Evolutionary conservation across 768 basidiomycete species (phyloP).

Genomic region (Phanerochaete sordida): DNA sequence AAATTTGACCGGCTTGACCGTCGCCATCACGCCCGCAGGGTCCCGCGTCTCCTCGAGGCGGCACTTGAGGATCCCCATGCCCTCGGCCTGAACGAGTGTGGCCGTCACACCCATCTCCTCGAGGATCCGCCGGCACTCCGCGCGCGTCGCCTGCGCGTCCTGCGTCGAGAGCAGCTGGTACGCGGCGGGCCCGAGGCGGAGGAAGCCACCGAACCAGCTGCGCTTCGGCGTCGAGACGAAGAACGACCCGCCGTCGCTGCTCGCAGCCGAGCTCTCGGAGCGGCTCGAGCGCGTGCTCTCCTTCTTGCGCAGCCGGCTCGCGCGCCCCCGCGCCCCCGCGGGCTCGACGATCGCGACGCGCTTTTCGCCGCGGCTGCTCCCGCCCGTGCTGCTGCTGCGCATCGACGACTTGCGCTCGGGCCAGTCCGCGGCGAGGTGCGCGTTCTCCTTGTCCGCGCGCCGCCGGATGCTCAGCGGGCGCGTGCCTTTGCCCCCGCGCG

Average conservation of each 20-base stretch:
- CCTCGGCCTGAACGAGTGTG: slow-evolving; percentile 59
- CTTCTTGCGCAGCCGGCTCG: slow-evolving; percentile 15
- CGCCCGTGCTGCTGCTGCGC: slow-evolving; percentile 29
- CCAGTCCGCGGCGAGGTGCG: slow-evolving; percentile 12
- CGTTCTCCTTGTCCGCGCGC: slow-evolving; percentile 61
- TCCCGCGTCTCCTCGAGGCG: slow-evolving; percentile 65
- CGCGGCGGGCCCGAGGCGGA: slow-evolving; percentile 74
- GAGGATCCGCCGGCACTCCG: slow-evolving; percentile 71
- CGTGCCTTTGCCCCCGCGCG: slow-evolving; percentile 23
- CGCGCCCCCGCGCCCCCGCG: slow-evolving; percentile 8
- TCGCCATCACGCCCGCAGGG: slow-evolving; percentile 45
- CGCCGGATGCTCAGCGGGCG: slow-evolving; percentile 43
- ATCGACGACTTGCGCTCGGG: slow-evolving; percentile 39
- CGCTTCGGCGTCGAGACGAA: slow-evolving; percentile 48
- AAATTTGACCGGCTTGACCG: slow-evolving; percentile 74
- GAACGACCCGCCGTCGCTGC: slow-evolving; percentile 31
- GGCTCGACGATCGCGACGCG: slow-evolving; percentile 56
- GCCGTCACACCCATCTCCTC: slow-evolving; percentile 69
- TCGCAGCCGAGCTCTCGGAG: slow-evolving; percentile 43
- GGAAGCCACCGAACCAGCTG: slow-evolving; percentile 82
- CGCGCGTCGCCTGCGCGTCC: slow-evolving; percentile 61
- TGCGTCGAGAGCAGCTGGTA: slow-evolving; percentile 56
- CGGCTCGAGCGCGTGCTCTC: slow-evolving; percentile 28
- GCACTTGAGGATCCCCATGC: slow-evolving; percentile 71
- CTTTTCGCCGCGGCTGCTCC: slow-evolving; percentile 27